Evolutionary conservation across 345 rosid genomes (phyloP).

Genomic region (Hibiscus mutabilis): DNA sequence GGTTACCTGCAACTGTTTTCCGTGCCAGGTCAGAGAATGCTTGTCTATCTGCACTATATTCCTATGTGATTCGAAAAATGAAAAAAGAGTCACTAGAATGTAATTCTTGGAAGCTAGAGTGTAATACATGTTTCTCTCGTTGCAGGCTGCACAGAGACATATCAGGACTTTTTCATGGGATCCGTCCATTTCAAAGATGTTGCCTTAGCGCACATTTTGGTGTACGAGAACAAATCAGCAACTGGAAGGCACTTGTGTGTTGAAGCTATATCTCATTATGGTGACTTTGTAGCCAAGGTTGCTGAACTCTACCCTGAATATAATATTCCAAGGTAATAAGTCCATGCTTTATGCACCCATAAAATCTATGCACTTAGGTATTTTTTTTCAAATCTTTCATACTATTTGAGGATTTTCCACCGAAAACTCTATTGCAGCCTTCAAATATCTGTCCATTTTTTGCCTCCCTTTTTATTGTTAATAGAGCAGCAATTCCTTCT

Average conservation of each 20-base stretch:
- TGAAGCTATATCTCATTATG: slow-evolving; percentile 84
- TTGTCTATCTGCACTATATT: neutral
- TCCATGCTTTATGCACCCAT: neutral
- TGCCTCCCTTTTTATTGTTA: neutral
- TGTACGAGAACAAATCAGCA: slow-evolving; percentile 73
- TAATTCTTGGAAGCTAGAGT: neutral
- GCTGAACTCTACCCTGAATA: slow-evolving; percentile 92
- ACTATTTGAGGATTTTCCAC: too few relatives aligned
- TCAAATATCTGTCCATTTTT: too few relatives aligned
- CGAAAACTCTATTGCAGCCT: too few relatives aligned
- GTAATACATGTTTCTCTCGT: neutral
- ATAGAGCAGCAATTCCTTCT: neutral
- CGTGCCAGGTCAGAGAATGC: neutral
- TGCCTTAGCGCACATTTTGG: slow-evolving; percentile 78
- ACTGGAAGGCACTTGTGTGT: slow-evolving; percentile 81
- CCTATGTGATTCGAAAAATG: neutral
- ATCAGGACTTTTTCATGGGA: slow-evolving; percentile 74
- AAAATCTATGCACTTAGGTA: neutral
- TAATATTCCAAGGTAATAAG: slow-evolving; percentile 53
- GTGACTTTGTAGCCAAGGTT: slow-evolving; percentile 82
- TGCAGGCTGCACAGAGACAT: slow-evolving; percentile 81
- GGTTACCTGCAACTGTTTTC: neutral
- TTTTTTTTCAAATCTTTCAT: too few relatives aligned
- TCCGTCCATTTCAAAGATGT: slow-evolving; percentile 86
- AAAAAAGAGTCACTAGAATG: neutral